Evolutionary conservation across 2,329 filamentous ascomycete genomes (phyloP), one percentile per base, ranked within the genome.

Genomic region (Truncatella angustata): DNA sequence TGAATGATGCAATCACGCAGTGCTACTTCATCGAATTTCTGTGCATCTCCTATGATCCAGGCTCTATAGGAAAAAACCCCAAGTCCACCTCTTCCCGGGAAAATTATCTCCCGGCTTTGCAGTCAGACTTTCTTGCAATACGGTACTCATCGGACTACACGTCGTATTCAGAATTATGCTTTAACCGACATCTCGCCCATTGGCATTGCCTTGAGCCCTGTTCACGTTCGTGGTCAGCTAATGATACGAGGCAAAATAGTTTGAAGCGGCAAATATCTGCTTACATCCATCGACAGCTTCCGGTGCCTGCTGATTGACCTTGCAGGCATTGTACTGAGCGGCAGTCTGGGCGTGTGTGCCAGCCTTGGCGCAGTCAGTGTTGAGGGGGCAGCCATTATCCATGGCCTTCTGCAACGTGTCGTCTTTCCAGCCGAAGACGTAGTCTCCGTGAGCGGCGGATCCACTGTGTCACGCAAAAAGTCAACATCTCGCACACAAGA

Each of bases 361-460:
- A 50, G 73, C 73, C 21, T 63, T 60, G 30, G 70, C 60, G 62
- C 76, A 75, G 67, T 70, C 67, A 42, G 64, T 58, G 71, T 78
- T 73, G 47, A 76, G 72, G 61, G 75, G 75, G 67, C 74, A 77
- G 55, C 57, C 59, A 58, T 69, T 71, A 65, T 76, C 73, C 72
- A 76, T 74, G 60, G 73, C 72, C 65, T 67, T 73, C 63, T 79
- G 76, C 43, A 79, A 70, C 9, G 71, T 65, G 60, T 77, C 67
- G 54, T 68, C 73, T 61, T 78, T 73, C 76, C 76, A 78, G 52
- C 76, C 76, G 60, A 79, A 79, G 55, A 79, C 63, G 61, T 79
- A 79, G 63, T 79, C 76, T 21, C 74, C 76, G 62, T 79, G 75
- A 18, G 74, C 76, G 4, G 74, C 75, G 21, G 73, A 68, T 26